phyloP scores from a whole-genome alignment of 2,329 filamentous ascomycete species.

The Raffaelea deltoideospora region DNA sequence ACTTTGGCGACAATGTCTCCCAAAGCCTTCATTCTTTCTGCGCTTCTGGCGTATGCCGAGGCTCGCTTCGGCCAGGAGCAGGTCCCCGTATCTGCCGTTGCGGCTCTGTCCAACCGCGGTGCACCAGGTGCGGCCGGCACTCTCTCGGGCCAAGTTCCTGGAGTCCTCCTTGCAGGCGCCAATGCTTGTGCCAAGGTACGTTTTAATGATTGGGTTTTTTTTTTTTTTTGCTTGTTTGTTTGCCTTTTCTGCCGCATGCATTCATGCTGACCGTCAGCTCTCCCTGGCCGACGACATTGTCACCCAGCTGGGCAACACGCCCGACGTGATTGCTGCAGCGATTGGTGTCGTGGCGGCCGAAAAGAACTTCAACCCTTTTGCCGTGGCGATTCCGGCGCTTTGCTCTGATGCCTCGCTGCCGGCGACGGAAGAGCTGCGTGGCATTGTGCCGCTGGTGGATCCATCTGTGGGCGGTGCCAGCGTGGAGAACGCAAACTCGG shows the following conservation, averaged over 20 bases:
- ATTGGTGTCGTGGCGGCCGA: constrained; percentile 11
- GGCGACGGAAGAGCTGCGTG: constrained; percentile 42
- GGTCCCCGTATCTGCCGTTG: constrained; percentile 37
- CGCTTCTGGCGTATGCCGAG: constrained; percentile 27
- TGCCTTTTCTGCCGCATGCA: too few species aligned
- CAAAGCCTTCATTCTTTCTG: constrained; percentile 23
- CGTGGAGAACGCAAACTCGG: constrained; percentile 45
- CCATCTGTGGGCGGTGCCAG: constrained; percentile 43
- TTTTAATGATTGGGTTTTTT: background rate
- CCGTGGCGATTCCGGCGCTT: constrained; percentile 41
- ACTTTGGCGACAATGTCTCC: constrained; percentile 32
- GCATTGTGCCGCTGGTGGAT: constrained; percentile 53
- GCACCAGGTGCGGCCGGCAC: constrained; percentile 45
- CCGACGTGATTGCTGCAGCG: constrained; percentile 45
- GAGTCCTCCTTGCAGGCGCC: constrained; percentile 46
- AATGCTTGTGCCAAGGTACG: constrained; percentile 42
- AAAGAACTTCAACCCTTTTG: constrained; percentile 30
- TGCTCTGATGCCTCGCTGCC: constrained; percentile 50
- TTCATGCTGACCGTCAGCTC: too few species aligned
- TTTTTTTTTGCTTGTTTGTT: too few species aligned
- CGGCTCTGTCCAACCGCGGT: constrained; percentile 33
- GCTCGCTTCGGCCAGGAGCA: constrained; percentile 52
- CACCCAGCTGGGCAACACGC: constrained; percentile 40
- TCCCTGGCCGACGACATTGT: constrained; percentile 50
- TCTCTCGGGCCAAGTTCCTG: constrained; percentile 45